Evolutionary conservation across 768 basidiomycete species (phyloP).

Genomic region (Antrodiella citrinella): DNA sequence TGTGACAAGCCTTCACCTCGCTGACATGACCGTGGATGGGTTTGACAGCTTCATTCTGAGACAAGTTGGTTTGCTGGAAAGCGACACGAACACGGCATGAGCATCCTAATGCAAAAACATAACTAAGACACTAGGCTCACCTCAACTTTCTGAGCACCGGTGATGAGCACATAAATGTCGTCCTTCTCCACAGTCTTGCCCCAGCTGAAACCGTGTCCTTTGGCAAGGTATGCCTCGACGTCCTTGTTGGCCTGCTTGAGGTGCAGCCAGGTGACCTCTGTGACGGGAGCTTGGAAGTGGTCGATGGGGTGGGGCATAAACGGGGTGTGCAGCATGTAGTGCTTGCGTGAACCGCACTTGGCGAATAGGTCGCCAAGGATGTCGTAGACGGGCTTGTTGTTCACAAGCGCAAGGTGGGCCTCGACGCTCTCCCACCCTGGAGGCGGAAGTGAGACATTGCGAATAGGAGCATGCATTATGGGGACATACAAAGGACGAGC

Average conservation of each 20-base stretch:
- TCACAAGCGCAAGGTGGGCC: not conserved
- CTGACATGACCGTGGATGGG: not conserved
- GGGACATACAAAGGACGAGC: not conserved
- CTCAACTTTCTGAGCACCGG: not conserved
- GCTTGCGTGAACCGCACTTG: not conserved
- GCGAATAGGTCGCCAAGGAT: not conserved
- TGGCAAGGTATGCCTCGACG: not conserved
- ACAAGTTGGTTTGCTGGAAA: not conserved
- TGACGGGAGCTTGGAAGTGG: not conserved
- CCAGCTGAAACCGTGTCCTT: not conserved
- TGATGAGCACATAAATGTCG: not conserved
- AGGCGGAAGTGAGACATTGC: too few species aligned
- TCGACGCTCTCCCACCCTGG: not conserved
- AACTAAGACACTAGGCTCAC: not conserved
- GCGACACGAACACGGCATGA: not conserved
- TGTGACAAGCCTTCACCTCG: not conserved
- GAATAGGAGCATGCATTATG: too few species aligned
- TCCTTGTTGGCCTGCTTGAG: not conserved
- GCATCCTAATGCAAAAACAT: not conserved
- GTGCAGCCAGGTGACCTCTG: not conserved
- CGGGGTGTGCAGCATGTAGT: not conserved
- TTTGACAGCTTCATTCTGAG: not conserved
- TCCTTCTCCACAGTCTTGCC: not conserved
- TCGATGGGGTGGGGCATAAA: not conserved
- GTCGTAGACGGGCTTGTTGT: not conserved